A percentile compares a stretch with the other conserved stretches of the same genome.
These are phyloP conservation scores for Blastobotrys arbuscula DNA, from an alignment of 1,139 yeast genomes.

Conservation along the genomic window DNA sequence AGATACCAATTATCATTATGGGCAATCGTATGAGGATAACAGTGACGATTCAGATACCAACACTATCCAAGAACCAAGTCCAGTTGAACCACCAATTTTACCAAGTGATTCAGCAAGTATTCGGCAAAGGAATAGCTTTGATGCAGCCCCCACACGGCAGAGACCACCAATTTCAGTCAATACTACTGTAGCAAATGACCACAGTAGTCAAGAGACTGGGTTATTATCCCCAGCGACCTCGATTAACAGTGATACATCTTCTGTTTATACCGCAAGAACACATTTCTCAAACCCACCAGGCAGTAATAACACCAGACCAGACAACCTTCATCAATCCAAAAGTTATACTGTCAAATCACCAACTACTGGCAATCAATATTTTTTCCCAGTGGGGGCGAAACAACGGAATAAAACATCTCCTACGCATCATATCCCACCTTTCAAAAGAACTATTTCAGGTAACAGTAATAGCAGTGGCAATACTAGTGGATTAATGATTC, in stretches of 20 bases:
- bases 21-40: constrained; percentile 4
- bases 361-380: constrained; percentile 3
- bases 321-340: not conserved
- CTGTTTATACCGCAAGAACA: constrained; percentile 6
- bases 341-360: constrained; percentile 2
- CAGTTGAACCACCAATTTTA: constrained; percentile 8
- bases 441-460: not conserved
- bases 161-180: not conserved
- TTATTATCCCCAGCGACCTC: constrained; percentile 5
- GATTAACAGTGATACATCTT: constrained; percentile 7
- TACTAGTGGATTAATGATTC: constrained; percentile 4
- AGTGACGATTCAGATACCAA: constrained; percentile 4
- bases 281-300: constrained; percentile 7
- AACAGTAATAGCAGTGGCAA: not conserved
- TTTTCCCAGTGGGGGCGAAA: constrained; percentile 10
- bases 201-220: not conserved
- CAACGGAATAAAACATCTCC: not conserved
- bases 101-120: constrained; percentile 8
- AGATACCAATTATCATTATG: not conserved
- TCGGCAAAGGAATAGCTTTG: not conserved
- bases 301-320: not conserved
- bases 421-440: not conserved
- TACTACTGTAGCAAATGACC: not conserved
- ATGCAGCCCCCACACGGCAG: not conserved
- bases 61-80: constrained; percentile 11